A percentile compares a stretch with the other conserved stretches of the same genome.
These are phyloP conservation scores for Corchorus capsularis DNA, from an alignment of 345 rosid genomes.

Conservation along the genomic window DNA sequence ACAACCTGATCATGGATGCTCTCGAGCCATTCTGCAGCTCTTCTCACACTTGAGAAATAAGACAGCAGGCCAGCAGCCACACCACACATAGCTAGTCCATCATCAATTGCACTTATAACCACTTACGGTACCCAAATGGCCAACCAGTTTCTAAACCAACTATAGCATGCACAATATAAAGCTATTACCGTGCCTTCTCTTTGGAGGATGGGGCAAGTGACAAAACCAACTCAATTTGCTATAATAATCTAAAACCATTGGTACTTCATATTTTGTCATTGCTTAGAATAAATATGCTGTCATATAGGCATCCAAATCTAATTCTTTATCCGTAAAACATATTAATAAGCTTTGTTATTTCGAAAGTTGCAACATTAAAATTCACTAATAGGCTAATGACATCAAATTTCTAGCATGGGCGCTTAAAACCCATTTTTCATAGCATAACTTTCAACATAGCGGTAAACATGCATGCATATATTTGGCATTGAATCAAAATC, in stretches of 20 bases:
- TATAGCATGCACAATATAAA: background rate
- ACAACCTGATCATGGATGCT: background rate
- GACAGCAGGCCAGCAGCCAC: background rate
- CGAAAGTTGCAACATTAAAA: background rate
- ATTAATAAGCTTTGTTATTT: background rate
- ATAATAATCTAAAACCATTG: background rate
- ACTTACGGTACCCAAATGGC: background rate
- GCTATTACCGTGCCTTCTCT: background rate
- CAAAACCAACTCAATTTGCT: background rate
- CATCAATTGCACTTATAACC: background rate
- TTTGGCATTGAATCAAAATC: background rate
- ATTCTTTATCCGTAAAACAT: background rate
- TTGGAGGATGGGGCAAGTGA: background rate
- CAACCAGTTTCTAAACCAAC: background rate
- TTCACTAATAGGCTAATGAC: conserved; percentile 1
- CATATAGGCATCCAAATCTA: background rate
- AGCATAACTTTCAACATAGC: background rate
- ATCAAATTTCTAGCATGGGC: background rate
- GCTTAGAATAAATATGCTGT: background rate
- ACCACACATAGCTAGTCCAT: background rate
- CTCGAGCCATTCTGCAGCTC: background rate
- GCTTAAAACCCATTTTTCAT: background rate
- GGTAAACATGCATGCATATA: background rate
- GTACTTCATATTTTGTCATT: background rate
- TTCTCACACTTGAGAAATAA: background rate